A percentile compares a stretch with the other conserved stretches of the same genome.
Evolutionary conservation across 768 basidiomycete genomes (phyloP).

Genomic region (Calvatia gigantea): DNA sequence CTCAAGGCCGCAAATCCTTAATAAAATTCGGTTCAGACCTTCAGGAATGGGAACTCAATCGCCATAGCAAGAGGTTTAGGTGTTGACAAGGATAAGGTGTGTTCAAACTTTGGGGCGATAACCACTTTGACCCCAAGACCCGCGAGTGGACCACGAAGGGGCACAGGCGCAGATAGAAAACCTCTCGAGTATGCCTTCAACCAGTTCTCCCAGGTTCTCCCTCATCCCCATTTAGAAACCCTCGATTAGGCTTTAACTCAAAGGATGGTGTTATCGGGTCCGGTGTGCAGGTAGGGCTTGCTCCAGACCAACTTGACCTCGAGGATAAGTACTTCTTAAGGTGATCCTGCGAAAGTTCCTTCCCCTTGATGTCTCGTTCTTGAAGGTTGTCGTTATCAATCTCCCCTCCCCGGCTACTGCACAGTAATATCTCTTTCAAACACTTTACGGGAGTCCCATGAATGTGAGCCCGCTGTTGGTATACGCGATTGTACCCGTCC

Average conservation of each 20-base stretch:
- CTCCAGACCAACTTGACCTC: conserved; percentile 83
- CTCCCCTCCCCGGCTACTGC: conserved; percentile 96
- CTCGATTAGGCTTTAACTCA: conserved; percentile 99
- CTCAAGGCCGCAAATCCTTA: conserved; percentile 87
- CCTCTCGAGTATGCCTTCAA: conserved; percentile 98
- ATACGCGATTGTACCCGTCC: conserved; percentile 98
- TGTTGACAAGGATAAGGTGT: conserved; percentile 99
- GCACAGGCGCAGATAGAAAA: conserved; percentile 76
- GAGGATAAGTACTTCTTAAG: conserved; percentile 97
- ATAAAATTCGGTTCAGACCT: conserved; percentile 99
- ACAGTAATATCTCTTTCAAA: conserved; percentile 98
- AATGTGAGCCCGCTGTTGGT: conserved; percentile 97
- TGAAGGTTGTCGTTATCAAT: conserved; percentile 99
- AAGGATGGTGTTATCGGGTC: conserved; percentile 83
- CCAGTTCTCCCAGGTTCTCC: conserved; percentile 92
- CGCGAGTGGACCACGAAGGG: conserved; percentile 93
- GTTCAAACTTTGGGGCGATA: conserved; percentile 97
- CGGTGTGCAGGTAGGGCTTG: conserved; percentile 93
- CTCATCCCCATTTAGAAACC: conserved; percentile 98
- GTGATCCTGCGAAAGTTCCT: conserved; percentile 99
- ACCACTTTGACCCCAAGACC: conserved; percentile 96
- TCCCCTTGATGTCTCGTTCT: conserved; percentile 94
- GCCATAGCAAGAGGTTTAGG: conserved; percentile 99
- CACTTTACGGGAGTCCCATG: conserved; percentile 99
- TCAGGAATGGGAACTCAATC: conserved; percentile 96